Evolutionary conservation across 495 filamentous ascomycete genomes (phyloP), one percentile per base, ranked within the genome.

Genomic region (Viridothelium virens): DNA sequence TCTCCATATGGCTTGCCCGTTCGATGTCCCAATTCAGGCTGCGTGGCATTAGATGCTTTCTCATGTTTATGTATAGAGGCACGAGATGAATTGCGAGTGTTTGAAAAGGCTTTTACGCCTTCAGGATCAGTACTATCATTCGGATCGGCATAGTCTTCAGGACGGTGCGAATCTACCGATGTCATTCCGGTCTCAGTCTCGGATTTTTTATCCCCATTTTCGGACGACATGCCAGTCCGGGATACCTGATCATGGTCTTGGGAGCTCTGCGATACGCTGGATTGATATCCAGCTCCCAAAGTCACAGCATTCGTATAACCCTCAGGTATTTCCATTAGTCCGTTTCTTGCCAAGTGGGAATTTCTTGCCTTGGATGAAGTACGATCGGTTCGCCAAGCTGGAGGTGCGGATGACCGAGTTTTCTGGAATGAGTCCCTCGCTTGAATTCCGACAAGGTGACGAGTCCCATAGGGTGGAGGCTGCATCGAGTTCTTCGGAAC

Each of bases 291-390:
- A 59, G 31, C 53, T 34, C 53, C 53, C 10, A 31, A 0, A 33
- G 31, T n/a, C 5, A 34, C 3, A 5, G 25, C 6, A 34, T 36
- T 14, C 2, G 53, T 4, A 59, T 59, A 36, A 10, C 31, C 53
- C 36, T 59, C 25, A 59, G 53, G 31, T 59, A 59, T 33, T 36
- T 59, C 53, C 14, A 59, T 34, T 18, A 59, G 18, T 36, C 53
- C 53, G 31, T 59, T 59, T 36, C 25, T 31, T 36, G 7, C 11
- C 53, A 59, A 59, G 36, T 59, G 53, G 5, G 31, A 10, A 14
- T 59, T 59, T 36, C 53, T 59, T 18, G 53, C 11, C 53, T 18
- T 33, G 53, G 33, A 9, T 7, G 53, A 3, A 9, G 18, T 7
- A 34, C 31, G 25, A 9, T 2, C 31, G 36, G 53, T 31, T 36